Base-by-base conservation (phyloP, 2,329 filamentous ascomycete genomes). In the Hypoxylon sp. region DNA sequence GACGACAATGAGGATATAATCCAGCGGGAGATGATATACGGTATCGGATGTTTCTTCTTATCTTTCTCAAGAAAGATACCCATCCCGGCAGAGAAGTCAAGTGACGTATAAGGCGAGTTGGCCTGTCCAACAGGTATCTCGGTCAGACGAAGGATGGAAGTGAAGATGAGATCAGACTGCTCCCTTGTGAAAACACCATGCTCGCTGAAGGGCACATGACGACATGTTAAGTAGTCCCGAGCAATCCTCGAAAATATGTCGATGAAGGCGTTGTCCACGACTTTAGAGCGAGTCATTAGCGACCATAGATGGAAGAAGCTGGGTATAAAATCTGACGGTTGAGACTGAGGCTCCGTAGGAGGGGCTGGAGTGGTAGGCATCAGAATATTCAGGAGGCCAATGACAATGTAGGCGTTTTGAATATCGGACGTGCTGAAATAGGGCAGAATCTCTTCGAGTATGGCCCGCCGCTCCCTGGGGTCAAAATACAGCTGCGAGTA, bases 281-380 rank as follows among this genome's bases (percentile, higher is more conserved):
- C 87, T 80, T 93, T 96, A 0, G 95, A 98, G 57, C 97, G 88
- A 74, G 94, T 96, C 72, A 98, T 90, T 46, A 98, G 85, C 1
- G 95, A 96, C 96, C 96, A 99, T 1, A 98, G 82, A 79, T 99
- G 96, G 84, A 99, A 99, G 74, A 97, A 91, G 0, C 95, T 97
- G 2, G 96, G 96, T 37, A 98, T 83, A 76, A 97, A 95, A 77
- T 95, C 90, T 72, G 95, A 91, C 0, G 96, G 95, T 73, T 94
- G 90, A n/a, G 97, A 89, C 73, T 94, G 89, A 33, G 86, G 84
- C 74, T 92, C 89, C 31, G 89, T 89, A 27, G 89, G 86, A 3
- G 94, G 92, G 2, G 92, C 89, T 1, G 94, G 90, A 37, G 90
- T 89, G 6, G 95, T 98, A 17, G 96, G 96, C 68, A 99, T 86